Base-by-base conservation (phyloP, 2,329 filamentous ascomycete species). In the Colletotrichum sp. region DNA sequence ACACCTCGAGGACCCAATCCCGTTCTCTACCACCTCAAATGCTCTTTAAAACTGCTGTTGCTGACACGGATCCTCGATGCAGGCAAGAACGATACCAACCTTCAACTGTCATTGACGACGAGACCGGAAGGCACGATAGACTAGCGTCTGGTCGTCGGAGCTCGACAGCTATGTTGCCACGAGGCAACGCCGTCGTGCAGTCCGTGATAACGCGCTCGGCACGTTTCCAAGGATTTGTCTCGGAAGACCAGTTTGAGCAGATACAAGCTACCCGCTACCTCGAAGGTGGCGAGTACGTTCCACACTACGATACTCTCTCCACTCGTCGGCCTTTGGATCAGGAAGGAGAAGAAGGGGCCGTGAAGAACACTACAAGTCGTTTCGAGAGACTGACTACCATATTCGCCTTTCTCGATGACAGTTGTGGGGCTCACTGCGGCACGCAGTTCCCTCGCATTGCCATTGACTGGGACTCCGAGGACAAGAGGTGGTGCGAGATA, bases 281-380 rank as follows among this genome's bases (percentile, higher is more conserved):
- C 2, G 43, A 52, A 4, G 43, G 43, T 21, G 43, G 43, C 6
- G 43, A 52, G 2, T 52, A 52, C 10, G n/a, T 52, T 8, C 43
- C 43, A 0, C 43, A 52, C n/a, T 52, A 52, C 43, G 43, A 52
- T 1, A 1, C 1, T 8, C 43, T 52, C 6, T 52, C 43, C 6
- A 21, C 43, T 21, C n/a, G n/a, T 3, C 43, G 6, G 2, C n/a
- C 1, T 21, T 13, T 2, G 2, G 43, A 21, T 0, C 43, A 48
- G 2, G 10, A 48, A 48, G 10, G 3, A 21, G 43, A 4, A 48
- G 43, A 48, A 1, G 3, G 1, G 6, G 6, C 9, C 43, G n/a
- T 1, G n/a, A 21, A 21, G 10, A 48, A 48, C 6, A 48, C 18
- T 1, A 52, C 43, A 52, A 4, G 43, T 21, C n/a, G n/a, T 21